Evolutionary conservation across 495 filamentous ascomycete species (phyloP).

Genomic region (Paragyromitra xinjiangensis): DNA sequence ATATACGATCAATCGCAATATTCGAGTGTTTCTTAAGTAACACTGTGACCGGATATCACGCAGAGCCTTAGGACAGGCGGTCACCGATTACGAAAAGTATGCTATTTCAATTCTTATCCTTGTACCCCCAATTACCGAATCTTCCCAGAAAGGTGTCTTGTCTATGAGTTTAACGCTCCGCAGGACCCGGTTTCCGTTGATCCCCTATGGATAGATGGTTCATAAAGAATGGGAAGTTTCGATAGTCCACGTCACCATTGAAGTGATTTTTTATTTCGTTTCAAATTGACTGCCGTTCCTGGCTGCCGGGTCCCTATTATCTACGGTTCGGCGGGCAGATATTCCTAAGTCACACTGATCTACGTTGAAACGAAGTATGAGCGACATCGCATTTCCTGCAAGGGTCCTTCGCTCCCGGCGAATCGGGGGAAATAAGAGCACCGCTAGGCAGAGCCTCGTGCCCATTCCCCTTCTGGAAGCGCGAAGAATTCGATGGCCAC

Average conservation of each 20-base stretch:
- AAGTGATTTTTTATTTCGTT: constrained; percentile 3
- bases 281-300: constrained; percentile 21
- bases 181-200: neutral
- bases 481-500: constrained; percentile 22
- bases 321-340: constrained; percentile 37
- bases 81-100: neutral
- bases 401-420: constrained; percentile 23
- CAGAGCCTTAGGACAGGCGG: neutral
- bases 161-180: constrained; percentile 5
- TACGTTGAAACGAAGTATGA: constrained; percentile 10
- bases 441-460: constrained; percentile 35
- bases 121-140: neutral
- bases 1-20: neutral
- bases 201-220: constrained; percentile 6
- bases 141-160: constrained; percentile 4
- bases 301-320: constrained; percentile 1
- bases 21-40: neutral
- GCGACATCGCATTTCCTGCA: constrained; percentile 27
- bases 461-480: constrained; percentile 28
- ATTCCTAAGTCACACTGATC: constrained; percentile 37
- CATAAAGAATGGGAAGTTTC: neutral
- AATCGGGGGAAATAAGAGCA: constrained; percentile 20
- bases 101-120: neutral
- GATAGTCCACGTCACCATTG: constrained; percentile 16
- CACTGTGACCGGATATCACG: neutral